Evolutionary conservation across 2,329 filamentous ascomycete genomes (phyloP).

Genomic region (Clathrospora elynae): DNA sequence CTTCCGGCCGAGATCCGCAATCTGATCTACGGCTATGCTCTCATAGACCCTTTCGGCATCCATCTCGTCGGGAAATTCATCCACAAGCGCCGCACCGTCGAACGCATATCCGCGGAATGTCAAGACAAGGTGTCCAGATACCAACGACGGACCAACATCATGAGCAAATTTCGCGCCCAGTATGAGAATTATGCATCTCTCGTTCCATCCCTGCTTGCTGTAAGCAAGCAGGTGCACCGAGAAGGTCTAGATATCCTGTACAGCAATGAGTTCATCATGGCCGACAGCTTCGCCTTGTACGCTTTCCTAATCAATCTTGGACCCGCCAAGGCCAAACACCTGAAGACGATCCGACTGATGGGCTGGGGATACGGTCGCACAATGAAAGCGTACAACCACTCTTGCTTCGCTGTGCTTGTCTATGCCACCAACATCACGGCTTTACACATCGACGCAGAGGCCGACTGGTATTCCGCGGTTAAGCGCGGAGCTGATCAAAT

Average conservation of each 20-base stretch:
- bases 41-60: conserved; percentile 35
- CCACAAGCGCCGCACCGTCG: conserved; percentile 37
- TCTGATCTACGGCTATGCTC: conserved; percentile 39
- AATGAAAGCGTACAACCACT: conserved; percentile 42
- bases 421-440: conserved; percentile 36
- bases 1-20: conserved; percentile 45
- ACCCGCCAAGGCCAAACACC: conserved; percentile 23
- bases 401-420: conserved; percentile 39
- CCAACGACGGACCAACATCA: background rate
- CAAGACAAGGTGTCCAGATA: background rate
- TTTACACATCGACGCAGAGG: conserved; percentile 28
- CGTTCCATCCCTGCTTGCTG: conserved; percentile 34
- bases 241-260: conserved; percentile 40
- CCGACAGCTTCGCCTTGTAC: conserved; percentile 38
- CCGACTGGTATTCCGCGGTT: conserved; percentile 6
- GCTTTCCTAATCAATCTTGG: conserved; percentile 41
- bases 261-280: conserved; percentile 35
- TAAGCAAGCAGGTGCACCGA: conserved; percentile 35
- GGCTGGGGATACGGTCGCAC: conserved; percentile 30
- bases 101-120: conserved; percentile 21
- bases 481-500: conserved; percentile 33
- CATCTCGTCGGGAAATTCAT: conserved; percentile 30
- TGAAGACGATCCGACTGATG: conserved; percentile 35
- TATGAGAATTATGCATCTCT: conserved; percentile 17
- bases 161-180: conserved; percentile 14